phyloP scores from a whole-genome alignment of 2,329 filamentous ascomycete genomes.

The Nigrospora sphaerica region DNA sequence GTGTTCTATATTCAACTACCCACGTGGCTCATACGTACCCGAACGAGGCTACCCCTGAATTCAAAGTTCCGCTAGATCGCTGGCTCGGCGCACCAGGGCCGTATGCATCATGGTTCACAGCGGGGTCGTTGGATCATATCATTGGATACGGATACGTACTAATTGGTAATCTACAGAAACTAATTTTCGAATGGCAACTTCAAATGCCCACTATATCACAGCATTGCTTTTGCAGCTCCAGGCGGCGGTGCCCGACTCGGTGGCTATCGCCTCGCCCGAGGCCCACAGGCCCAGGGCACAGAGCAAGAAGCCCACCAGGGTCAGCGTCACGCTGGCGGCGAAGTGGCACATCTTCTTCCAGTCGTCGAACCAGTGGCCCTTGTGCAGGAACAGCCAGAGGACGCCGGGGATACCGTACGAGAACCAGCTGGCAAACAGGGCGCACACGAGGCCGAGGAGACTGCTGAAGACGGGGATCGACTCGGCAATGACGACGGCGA shows the following conservation, averaged over 20 bases:
- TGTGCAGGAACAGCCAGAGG: constrained; percentile 41
- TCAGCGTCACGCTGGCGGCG: constrained; percentile 20
- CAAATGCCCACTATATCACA: too few relatives aligned
- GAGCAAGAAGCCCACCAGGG: constrained; percentile 25
- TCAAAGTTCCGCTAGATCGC: too few relatives aligned
- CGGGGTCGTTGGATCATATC: too few relatives aligned
- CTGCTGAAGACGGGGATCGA: constrained; percentile 64
- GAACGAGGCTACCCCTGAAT: too few relatives aligned
- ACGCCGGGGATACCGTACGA: constrained; percentile 42
- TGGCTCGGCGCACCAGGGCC: too few relatives aligned
- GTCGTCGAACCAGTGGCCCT: constrained; percentile 28
- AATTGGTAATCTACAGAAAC: too few relatives aligned
- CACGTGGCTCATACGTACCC: too few relatives aligned
- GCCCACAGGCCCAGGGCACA: constrained; percentile 32
- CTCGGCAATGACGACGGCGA: constrained; percentile 62
- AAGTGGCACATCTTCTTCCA: constrained; percentile 24
- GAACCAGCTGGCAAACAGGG: constrained; percentile 63
- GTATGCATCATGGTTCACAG: too few relatives aligned
- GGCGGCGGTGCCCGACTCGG: constrained; percentile 20
- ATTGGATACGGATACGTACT: too few relatives aligned
- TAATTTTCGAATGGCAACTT: too few relatives aligned
- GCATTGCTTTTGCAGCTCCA: constrained; percentile 28
- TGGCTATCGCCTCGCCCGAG: constrained; percentile 26
- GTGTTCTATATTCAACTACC: too few relatives aligned
- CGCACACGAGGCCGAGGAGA: constrained; percentile 54